Base-by-base conservation (phyloP, 1,284 basidiomycete genomes). In the Retiboletus fuscus region DNA sequence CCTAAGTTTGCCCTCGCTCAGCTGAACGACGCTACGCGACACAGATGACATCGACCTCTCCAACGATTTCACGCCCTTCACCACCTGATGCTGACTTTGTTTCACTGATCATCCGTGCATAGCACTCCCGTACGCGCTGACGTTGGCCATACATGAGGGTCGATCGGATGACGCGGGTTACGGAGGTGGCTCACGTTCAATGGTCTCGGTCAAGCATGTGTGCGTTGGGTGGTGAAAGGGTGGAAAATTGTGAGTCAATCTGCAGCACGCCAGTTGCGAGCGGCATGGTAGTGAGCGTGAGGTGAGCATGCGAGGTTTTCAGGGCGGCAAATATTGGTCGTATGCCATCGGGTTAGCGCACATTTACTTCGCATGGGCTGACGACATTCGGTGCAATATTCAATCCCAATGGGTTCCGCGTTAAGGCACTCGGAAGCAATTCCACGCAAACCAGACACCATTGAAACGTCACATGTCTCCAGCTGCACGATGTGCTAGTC, bases 61-160 rank as follows among this genome's bases (percentile, higher is more conserved):
- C 20, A 68, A 13, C 8, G 7, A 39, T 41, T 28, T 20, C 15
- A 46, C 7, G 12, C 28, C 43, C 43, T 43, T 34, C 44, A 44
- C 47, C 3, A 46, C 43, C 30, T 8, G 34, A 41, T 22, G 28
- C 11, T 24, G 7, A 7, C 57, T 41, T 41, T 57, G 61, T 34
- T 53, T 53, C n/a, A 22, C 30, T 28, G 67, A 55, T 55, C 71
- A 64, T 63, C 34, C 57, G 74, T 74, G 66, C 73, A 75, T 28
- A 74, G 74, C 71, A 70, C 39, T 18, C 61, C 30, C 34, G 62
- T 22, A 28, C 62, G 41, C 16, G 74, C 72, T 60, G 74, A 74
- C 62, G 63, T n/a, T 22, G 28, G 39, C n/a, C 51, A 55, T 16
- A 3, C n/a, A 53, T 8, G 6, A 47, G 47, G 51, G 28, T 34